These are phyloP conservation scores for Amanita muscaria DNA, from an alignment of 768 basidiomycete species.

Conservation along the genomic window DNA sequence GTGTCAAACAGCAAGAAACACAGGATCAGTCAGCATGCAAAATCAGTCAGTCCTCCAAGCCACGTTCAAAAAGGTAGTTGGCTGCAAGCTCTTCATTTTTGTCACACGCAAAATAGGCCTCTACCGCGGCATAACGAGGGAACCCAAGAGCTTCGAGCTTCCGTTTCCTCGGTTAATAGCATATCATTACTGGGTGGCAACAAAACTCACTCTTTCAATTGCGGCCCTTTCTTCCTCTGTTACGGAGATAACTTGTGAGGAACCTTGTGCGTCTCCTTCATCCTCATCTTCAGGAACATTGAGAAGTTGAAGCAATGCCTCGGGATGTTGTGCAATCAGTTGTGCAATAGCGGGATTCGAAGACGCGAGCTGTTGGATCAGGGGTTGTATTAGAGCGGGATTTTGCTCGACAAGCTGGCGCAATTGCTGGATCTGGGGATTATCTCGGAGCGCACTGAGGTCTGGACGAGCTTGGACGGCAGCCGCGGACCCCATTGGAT, in stretches of 20 bases:
- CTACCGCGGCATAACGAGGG: constrained; percentile 65
- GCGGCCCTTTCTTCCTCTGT: constrained; percentile 85
- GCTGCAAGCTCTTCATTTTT: constrained; percentile 97
- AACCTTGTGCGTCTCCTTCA: constrained; percentile 29
- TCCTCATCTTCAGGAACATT: constrained; percentile 37
- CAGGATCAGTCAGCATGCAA: too few species aligned
- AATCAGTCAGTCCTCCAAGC: constrained; percentile 37
- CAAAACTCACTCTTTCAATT: constrained; percentile 69
- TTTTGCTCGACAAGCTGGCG: constrained; percentile 68
- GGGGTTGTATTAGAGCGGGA: constrained; percentile 65
- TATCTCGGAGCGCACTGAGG: constrained; percentile 46
- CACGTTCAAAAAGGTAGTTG: constrained; percentile 80
- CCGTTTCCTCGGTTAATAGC: background rate
- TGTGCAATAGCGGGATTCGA: constrained; percentile 73
- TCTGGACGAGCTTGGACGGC: constrained; percentile 32
- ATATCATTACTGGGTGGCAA: background rate
- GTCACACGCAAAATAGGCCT: constrained; percentile 93
- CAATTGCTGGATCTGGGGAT: constrained; percentile 63
- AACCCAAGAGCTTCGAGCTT: constrained; percentile 89
- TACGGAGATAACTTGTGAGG: constrained; percentile 65
- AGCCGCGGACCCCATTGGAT: constrained; percentile 16
- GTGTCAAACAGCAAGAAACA: too few species aligned
- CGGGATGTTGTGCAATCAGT: constrained; percentile 58
- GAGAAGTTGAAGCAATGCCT: constrained; percentile 56
- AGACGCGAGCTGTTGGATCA: constrained; percentile 75